Evolutionary conservation across 2,329 filamentous ascomycete genomes (phyloP).

Genomic region (Neodidymelliopsis sp.): DNA sequence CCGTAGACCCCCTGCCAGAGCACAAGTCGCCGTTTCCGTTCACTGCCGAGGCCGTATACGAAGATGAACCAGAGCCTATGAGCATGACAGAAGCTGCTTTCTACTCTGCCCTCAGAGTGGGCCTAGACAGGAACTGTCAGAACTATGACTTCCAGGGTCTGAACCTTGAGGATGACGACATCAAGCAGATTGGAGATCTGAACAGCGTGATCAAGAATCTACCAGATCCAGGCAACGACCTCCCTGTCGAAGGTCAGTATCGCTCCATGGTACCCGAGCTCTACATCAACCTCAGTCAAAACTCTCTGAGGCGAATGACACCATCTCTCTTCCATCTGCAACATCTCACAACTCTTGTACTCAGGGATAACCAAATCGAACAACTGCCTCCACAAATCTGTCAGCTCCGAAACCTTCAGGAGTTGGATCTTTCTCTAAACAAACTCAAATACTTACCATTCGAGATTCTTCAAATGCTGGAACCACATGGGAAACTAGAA

Average conservation of each 20-base stretch:
- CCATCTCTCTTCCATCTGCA: slow-evolving; percentile 37
- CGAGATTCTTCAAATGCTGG: slow-evolving; percentile 33
- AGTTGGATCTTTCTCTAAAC: slow-evolving; percentile 36
- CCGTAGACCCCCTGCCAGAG: slow-evolving; percentile 18
- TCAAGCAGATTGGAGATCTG: slow-evolving; percentile 35
- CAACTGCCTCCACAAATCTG: slow-evolving; percentile 39
- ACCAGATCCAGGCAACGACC: slow-evolving; percentile 33
- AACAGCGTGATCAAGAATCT: slow-evolving; percentile 34
- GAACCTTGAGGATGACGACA: slow-evolving; percentile 31
- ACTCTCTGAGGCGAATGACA: slow-evolving; percentile 28
- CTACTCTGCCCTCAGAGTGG: slow-evolving; percentile 17
- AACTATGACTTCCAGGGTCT: slow-evolving; percentile 25
- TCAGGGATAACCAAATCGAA: slow-evolving; percentile 36
- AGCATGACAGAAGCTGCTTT: slow-evolving; percentile 20
- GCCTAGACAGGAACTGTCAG: slow-evolving; percentile 25
- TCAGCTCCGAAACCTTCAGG: slow-evolving; percentile 27
- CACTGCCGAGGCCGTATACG: slow-evolving; percentile 4
- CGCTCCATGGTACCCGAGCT: slow-evolving; percentile 41
- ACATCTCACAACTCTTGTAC: slow-evolving; percentile 33
- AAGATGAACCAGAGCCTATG: slow-evolving; percentile 9
- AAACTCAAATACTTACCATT: slow-evolving; percentile 33
- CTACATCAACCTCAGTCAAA: slow-evolving; percentile 31
- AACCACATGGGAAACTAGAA: slow-evolving; percentile 23
- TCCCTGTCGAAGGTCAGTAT: slow-evolving; percentile 39
- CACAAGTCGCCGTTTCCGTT: slow-evolving; percentile 27